Base-by-base conservation (phyloP, 2,329 filamentous ascomycete species). In the Tricladium varicosporioides region DNA sequence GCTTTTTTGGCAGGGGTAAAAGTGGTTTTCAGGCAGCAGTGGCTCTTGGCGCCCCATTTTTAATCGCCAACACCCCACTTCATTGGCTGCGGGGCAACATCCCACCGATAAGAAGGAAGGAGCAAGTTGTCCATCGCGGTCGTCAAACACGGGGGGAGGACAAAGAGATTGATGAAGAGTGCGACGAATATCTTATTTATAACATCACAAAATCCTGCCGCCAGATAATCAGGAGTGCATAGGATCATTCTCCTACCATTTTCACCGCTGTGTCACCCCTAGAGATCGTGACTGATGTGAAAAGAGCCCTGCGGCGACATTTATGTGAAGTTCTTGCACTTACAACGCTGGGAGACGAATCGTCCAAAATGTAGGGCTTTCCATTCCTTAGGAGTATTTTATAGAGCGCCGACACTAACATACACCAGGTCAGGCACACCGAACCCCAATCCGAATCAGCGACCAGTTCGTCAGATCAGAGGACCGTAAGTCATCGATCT, bases 401-500 rank as follows among this genome's bases (percentile, higher is more conserved):
- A 10, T n/a, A 40, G n/a, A 40, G 4, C n/a, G 36, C 11, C 5
- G 11, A 10, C n/a, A n/a, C 36, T 40, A 10, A 40, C n/a, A 5
- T 32, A 54, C 46, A 1, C 53, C 56, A 42, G 58, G 48, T 59
- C 54, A 13, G 50, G 46, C 40, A 43, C 45, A 40, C 36, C 48
- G 4, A 16, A 46, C 45, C 57, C 33, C 5, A 56, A 48, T 48
- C 56, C 51, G n/a, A 43, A 52, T 51, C 46, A 47, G 44, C 43
- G 60, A 46, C 53, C 59, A 43, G 59, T 48, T 27, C 60, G 65
- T 19, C 61, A 66, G 44, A 69, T 70, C 48, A 61, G 68, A 55
- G 67, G 68, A 59, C 67, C 67, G 67, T 69, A 59, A 57, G 68
- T 62, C 48, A 56, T 11, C 36, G 32, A 22, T 16, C n/a, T 40